Evolutionary conservation across 2,329 filamentous ascomycete genomes (phyloP).

Genomic region (Nigrospora oryzae): DNA sequence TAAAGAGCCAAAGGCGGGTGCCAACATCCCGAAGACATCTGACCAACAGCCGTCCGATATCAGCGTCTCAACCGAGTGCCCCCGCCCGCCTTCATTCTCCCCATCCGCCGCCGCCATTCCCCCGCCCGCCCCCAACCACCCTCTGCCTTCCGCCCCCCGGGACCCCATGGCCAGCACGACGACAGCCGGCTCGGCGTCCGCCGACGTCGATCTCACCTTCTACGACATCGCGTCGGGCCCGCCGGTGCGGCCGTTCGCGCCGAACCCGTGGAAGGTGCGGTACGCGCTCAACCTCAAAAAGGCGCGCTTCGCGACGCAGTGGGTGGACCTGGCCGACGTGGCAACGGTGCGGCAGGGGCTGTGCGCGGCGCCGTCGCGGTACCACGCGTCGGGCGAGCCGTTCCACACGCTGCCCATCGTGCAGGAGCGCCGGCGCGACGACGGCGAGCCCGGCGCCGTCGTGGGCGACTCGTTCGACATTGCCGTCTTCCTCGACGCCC

Average conservation of each 20-base stretch:
- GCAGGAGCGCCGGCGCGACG: conserved; percentile 27
- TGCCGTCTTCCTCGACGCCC: conserved; percentile 47
- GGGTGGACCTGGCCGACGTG: conserved; percentile 46
- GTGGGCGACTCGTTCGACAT: conserved; percentile 61
- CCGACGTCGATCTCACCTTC: conserved; percentile 19
- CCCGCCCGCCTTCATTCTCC: background rate
- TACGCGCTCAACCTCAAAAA: conserved; percentile 33
- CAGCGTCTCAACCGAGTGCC: background rate
- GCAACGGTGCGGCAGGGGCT: conserved; percentile 35
- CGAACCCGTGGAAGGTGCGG: conserved; percentile 24
- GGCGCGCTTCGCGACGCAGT: conserved; percentile 26
- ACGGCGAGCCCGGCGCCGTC: conserved; percentile 18
- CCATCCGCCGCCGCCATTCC: background rate
- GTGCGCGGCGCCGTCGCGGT: conserved; percentile 38
- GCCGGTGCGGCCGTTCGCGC: conserved; percentile 17
- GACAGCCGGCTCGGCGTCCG: background rate
- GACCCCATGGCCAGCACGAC: too few relatives aligned
- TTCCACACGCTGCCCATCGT: conserved; percentile 55
- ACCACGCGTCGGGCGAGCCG: conserved; percentile 45
- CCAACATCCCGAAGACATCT: background rate
- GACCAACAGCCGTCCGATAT: background rate
- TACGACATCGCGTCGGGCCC: conserved; percentile 33
- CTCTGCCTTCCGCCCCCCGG: too few relatives aligned
- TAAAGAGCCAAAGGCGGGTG: background rate
- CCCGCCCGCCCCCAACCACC: too few relatives aligned